Evolutionary conservation across 805 yeast species (phyloP).

Genomic region (Allodekkera sacchari): DNA sequence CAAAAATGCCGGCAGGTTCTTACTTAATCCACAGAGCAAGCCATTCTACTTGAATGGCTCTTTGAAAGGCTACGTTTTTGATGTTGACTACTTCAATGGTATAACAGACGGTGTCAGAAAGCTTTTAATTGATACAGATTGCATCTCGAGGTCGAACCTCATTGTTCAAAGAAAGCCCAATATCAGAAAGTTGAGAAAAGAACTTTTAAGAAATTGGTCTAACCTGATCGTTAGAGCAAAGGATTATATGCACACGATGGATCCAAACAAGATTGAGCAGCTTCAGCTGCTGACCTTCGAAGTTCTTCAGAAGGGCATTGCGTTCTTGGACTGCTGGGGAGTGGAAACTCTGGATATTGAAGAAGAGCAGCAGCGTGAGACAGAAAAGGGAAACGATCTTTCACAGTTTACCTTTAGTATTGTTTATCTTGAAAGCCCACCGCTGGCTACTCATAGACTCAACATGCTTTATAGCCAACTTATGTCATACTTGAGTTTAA

Average conservation of each 20-base stretch:
- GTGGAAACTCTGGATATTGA: constrained; percentile 44
- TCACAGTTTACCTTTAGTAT: constrained; percentile 20
- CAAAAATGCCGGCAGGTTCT: constrained; percentile 56
- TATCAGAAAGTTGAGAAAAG: constrained; percentile 57
- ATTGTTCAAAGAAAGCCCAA: constrained; percentile 55
- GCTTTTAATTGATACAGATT: constrained; percentile 57
- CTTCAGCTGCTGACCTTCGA: constrained; percentile 58
- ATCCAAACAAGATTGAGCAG: constrained; percentile 48
- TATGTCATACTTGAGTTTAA: constrained; percentile 53
- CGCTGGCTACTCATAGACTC: constrained; percentile 53
- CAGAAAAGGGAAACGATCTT: neutral
- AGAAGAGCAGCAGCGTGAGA: constrained; percentile 12
- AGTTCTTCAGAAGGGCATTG: constrained; percentile 55
- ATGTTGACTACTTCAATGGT: constrained; percentile 49
- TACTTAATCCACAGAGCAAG: constrained; percentile 54
- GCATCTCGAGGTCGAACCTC: constrained; percentile 66
- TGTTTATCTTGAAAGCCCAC: constrained; percentile 43
- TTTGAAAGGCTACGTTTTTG: constrained; percentile 40
- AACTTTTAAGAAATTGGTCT: constrained; percentile 73
- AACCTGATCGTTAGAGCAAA: constrained; percentile 69
- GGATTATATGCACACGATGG: constrained; percentile 59
- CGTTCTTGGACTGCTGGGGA: constrained; percentile 67
- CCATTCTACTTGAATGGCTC: constrained; percentile 25
- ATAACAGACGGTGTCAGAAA: constrained; percentile 67
- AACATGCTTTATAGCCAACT: constrained; percentile 56